Base-by-base conservation (phyloP, 495 filamentous ascomycete genomes). In the Aspergillus bertholletiae region DNA sequence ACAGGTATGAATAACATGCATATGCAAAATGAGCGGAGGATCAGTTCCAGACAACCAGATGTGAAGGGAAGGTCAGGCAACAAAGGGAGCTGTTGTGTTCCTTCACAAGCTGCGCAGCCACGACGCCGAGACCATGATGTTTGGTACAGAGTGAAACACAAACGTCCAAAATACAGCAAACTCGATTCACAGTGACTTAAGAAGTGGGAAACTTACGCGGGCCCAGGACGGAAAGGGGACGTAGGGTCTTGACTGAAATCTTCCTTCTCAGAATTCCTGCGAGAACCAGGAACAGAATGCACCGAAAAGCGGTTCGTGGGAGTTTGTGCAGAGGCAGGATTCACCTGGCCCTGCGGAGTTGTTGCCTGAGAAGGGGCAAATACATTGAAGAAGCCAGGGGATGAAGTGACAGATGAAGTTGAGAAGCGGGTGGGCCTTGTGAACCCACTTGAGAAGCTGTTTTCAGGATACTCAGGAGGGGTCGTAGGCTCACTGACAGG, bases 401-500 rank as follows among this genome's bases (percentile, higher is more conserved):
- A 89, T 32, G 90, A 92, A 24, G 84, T 86, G 41, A 96, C 78
- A 65, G 87, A 92, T 6, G 89, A 88, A 21, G 84, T 87, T 17
- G 90, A 94, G 73, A 91, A 93, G 48, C 90, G 83, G 60, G 89
- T 89, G 20, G 88, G 88, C 18, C 89, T 83, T 34, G 88, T 84
- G 54, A 89, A 85, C 41, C 86, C 79, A 59, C 83, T 81, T 46
- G 90, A 82, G 61, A 94, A 85, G 28, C 83, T 81, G 49, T 80
- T 79, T 49, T 96, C 90, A 56, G 83, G 87, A 66, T 91, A 90
- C 67, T 97, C 94, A 18, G 94, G 94, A n/a, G 94, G 94, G 17
- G 95, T 98, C 12, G 94, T 96, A 8, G 93, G 93, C 72, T 97
- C 92, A 49, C 91, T 93, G 68, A 90, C 85, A 53, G 90, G 87